Conservation (phyloP, 2,329 filamentous ascomycete genomes). For the Hypoxylon sp. region DNA sequence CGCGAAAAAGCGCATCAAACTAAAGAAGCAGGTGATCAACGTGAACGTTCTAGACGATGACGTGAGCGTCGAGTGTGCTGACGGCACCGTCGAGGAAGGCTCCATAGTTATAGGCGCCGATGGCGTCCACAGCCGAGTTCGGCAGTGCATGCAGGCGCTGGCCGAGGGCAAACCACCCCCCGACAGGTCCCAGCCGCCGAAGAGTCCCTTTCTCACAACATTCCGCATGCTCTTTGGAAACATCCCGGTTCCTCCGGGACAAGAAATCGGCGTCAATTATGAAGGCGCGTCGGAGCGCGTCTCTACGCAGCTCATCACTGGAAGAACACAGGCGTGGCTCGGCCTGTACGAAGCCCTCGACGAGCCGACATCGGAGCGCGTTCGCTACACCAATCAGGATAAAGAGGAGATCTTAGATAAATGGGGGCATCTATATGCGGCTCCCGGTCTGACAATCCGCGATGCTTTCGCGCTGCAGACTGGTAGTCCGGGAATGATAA, state of each 20-base stretch:
- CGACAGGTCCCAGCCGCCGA: conserved; percentile 16
- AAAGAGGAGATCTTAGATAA: conserved; percentile 41
- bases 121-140: conserved; percentile 55
- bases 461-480: conserved; percentile 44
- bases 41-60: conserved; percentile 43
- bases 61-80: conserved; percentile 50
- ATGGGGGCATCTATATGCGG: conserved; percentile 47
- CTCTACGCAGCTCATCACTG: conserved; percentile 41
- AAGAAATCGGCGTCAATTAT: conserved; percentile 23
- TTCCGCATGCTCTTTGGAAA: conserved; percentile 43
- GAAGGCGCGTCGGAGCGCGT: conserved; percentile 38
- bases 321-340: conserved; percentile 38
- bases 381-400: conserved; percentile 50
- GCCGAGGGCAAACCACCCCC: conserved; percentile 26
- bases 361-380: conserved; percentile 42
- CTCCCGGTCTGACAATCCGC: conserved; percentile 39
- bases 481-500: conserved; percentile 42
- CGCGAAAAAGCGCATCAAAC: conserved; percentile 37
- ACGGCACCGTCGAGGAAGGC: conserved; percentile 52
- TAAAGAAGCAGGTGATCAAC: conserved; percentile 44
- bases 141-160: conserved; percentile 50
- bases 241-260: conserved; percentile 23
- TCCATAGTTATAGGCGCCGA: conserved; percentile 58
- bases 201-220: conserved; percentile 42
- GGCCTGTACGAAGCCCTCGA: conserved; percentile 48